phyloP scores from a whole-genome alignment of 2,329 filamentous ascomycete genomes.

The Xylaria sp. region DNA sequence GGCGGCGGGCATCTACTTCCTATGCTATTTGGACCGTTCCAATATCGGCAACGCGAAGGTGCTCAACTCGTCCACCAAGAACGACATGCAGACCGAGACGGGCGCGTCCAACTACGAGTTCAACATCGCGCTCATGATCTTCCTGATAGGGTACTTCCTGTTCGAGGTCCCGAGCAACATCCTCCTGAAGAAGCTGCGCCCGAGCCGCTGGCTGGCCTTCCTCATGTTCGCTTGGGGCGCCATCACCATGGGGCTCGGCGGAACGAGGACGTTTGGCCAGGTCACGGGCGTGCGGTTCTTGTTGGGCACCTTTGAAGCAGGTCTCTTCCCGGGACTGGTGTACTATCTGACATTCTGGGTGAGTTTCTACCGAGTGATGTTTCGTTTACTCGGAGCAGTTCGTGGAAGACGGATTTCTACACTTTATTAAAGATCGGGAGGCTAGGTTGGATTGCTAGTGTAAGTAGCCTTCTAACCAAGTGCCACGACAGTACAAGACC shows the following conservation, averaged over 20 bases:
- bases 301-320: conserved; percentile 71
- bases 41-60: conserved; percentile 53
- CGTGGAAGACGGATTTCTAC: background rate
- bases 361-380: conserved; percentile 12
- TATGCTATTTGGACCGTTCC: conserved; percentile 60
- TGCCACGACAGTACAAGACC: conserved; percentile 57
- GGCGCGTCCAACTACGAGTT: conserved; percentile 37
- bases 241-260: conserved; percentile 68
- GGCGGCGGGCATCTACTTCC: conserved; percentile 56
- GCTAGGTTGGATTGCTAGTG: background rate
- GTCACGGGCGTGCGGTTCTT: conserved; percentile 70
- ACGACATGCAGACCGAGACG: conserved; percentile 41
- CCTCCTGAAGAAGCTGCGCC: conserved; percentile 65
- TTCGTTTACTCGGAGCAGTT: background rate
- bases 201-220: conserved; percentile 66
- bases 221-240: conserved; percentile 70
- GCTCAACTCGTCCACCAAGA: conserved; percentile 40
- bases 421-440: background rate
- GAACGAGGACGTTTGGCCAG: conserved; percentile 62
- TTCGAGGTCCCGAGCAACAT: conserved; percentile 71
- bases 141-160: conserved; percentile 40
- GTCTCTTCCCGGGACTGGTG: conserved; percentile 68
- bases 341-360: conserved; percentile 71
- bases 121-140: conserved; percentile 43
- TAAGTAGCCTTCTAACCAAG: conserved; percentile 3